A percentile compares a stretch with the other conserved stretches of the same genome.
Conservation (phyloP, 2,329 filamentous ascomycete species). For the Sporothrix brunneoviolacea region DNA sequence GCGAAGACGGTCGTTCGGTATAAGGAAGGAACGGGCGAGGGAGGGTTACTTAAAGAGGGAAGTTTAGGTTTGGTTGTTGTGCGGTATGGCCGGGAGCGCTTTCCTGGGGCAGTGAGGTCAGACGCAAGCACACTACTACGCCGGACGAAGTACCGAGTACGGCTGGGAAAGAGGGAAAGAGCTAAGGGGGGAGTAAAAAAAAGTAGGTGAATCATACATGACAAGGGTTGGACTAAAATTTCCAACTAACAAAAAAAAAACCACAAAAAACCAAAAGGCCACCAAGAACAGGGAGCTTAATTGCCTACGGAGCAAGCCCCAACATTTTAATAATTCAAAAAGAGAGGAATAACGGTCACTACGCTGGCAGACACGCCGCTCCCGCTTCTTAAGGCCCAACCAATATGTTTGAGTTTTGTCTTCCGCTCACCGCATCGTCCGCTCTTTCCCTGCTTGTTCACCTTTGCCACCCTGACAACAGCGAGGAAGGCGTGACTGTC, state of each 20-base stretch:
- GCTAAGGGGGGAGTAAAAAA: conserved; percentile 1
- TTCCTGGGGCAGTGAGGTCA: no score
- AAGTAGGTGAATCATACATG: conserved; percentile 8
- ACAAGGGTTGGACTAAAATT: conserved; percentile 4
- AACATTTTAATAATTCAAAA: background rate
- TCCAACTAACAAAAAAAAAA: conserved; percentile 9
- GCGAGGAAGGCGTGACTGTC: background rate
- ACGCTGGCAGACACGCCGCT: no score
- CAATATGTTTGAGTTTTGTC: no score
- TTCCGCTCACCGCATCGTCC: conserved; percentile 7
- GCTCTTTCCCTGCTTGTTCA: background rate
- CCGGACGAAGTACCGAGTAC: no score
- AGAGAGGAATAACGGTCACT: no score
- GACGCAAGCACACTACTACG: no score
- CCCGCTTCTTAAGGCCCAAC: no score
- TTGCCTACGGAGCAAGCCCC: background rate
- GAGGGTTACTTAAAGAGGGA: conserved; percentile 16
- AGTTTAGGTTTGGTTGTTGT: no score
- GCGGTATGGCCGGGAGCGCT: no score
- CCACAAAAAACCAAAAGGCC: conserved; percentile 5
- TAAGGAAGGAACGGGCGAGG: conserved; percentile 8
- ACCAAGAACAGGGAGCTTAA: conserved; percentile 12
- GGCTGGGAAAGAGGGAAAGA: no score
- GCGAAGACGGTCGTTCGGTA: conserved; percentile 1
- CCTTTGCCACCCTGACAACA: background rate